Conservation (phyloP, 2,329 filamentous ascomycete species). For the Colletotrichum camelliae region DNA sequence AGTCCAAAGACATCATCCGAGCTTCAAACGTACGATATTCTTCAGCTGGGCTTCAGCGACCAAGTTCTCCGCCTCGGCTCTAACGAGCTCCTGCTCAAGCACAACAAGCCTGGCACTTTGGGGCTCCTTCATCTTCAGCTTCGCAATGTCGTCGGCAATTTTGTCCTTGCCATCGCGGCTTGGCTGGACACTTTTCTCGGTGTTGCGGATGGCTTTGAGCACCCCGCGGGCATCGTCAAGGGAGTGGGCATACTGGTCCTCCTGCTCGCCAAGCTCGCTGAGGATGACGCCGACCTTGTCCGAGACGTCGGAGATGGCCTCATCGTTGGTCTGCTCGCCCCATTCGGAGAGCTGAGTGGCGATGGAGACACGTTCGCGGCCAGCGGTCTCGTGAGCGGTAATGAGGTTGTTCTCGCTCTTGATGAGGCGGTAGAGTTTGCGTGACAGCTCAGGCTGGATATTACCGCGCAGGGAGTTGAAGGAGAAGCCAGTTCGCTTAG, state of each 20-base stretch:
- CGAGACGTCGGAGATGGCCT: slow-evolving; percentile 85
- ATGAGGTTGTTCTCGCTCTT: slow-evolving; percentile 94
- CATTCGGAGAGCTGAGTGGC: slow-evolving; percentile 93
- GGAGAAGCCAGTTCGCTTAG: slow-evolving; percentile 62
- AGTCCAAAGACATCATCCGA: neutral
- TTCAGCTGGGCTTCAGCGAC: slow-evolving; percentile 96
- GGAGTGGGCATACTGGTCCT: slow-evolving; percentile 84
- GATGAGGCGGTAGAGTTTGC: slow-evolving; percentile 88
- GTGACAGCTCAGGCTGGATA: slow-evolving; percentile 86
- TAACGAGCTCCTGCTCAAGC: slow-evolving; percentile 94
- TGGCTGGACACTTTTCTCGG: slow-evolving; percentile 93
- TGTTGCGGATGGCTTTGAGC: slow-evolving; percentile 93
- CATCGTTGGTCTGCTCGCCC: slow-evolving; percentile 91
- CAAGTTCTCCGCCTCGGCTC: slow-evolving; percentile 93
- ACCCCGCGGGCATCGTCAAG: slow-evolving; percentile 83
- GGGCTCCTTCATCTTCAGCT: slow-evolving; percentile 91
- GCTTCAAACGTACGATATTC: slow-evolving; percentile 75
- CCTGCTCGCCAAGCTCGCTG: slow-evolving; percentile 91
- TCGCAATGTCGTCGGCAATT: slow-evolving; percentile 90
- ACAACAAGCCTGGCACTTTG: slow-evolving; percentile 80
- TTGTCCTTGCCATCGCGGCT: slow-evolving; percentile 86
- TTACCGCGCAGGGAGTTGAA: slow-evolving; percentile 86
- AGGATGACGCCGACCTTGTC: slow-evolving; percentile 96
- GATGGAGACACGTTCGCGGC: slow-evolving; percentile 82
- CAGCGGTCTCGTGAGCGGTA: slow-evolving; percentile 81